A percentile compares a stretch with the other conserved stretches of the same genome.
phyloP scores from a whole-genome alignment of 441 rosid species.

The Brassica balearica region DNA sequence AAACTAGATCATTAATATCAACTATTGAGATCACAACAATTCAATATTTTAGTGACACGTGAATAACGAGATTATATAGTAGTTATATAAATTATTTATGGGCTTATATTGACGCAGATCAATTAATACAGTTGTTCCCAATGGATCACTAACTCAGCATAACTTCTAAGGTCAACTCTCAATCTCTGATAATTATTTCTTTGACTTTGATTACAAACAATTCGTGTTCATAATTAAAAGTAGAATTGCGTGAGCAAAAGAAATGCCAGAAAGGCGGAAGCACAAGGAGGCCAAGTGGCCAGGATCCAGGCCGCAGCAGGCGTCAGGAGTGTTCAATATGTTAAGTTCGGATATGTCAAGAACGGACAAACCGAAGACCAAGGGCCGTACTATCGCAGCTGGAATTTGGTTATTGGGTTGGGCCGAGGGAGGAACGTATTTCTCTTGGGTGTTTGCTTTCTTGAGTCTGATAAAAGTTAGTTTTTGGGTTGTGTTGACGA shows the following conservation, averaged over 20 bases:
- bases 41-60: background rate
- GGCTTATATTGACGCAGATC: background rate
- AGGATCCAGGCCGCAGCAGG: conserved; percentile 31
- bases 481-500: too few relatives aligned
- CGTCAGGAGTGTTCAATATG: conserved; percentile 22
- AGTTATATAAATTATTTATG: background rate
- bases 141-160: conserved; percentile 3
- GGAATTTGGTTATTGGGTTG: background rate
- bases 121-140: background rate
- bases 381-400: conserved; percentile 27
- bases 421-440: too few relatives aligned
- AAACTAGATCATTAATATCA: background rate
- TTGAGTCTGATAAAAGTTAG: too few relatives aligned
- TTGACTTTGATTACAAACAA: background rate
- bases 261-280: conserved; percentile 37
- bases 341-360: conserved; percentile 24
- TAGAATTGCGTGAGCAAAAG: background rate
- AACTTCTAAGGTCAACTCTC: background rate
- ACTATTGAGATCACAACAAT: background rate
- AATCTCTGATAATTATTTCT: background rate
- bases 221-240: background rate
- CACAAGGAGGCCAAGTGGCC: conserved; percentile 33
- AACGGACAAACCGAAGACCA: conserved; percentile 19
- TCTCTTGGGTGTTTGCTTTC: too few relatives aligned
- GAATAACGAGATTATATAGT: conserved; percentile 10